Conservation (phyloP, 495 filamentous ascomycete genomes). For the Schizothecium vesticola region DNA sequence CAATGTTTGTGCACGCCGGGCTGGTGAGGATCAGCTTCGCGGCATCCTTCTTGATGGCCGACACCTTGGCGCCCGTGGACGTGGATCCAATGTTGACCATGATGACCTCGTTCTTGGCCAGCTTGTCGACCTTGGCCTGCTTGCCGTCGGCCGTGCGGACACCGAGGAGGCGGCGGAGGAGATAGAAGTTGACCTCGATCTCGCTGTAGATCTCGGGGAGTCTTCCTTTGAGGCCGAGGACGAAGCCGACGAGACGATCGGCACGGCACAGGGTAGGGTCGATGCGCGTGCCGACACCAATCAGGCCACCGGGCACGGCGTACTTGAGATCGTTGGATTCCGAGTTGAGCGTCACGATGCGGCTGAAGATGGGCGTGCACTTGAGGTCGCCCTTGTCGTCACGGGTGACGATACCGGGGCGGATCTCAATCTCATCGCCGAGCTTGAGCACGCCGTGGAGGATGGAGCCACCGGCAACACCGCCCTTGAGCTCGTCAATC, state of each 20-base stretch:
- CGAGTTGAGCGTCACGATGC: constrained; percentile 89
- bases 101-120: constrained; percentile 94
- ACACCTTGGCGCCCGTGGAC: constrained; percentile 90
- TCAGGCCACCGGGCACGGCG: constrained; percentile 92
- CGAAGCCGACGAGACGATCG: constrained; percentile 97
- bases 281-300: constrained; percentile 93
- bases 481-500: constrained; percentile 97
- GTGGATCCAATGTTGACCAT: constrained; percentile 99
- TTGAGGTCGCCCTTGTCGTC: constrained; percentile 90
- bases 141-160: constrained; percentile 98
- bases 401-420: constrained; percentile 90
- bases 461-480: constrained; percentile 96
- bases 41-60: constrained; percentile 93
- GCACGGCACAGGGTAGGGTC: constrained; percentile 97
- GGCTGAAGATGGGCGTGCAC: constrained; percentile 93
- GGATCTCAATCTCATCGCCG: constrained; percentile 96
- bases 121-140: constrained; percentile 97
- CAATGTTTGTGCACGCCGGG: constrained; percentile 87
- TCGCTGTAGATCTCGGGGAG: constrained; percentile 95
- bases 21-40: constrained; percentile 76
- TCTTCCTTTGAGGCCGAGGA: constrained; percentile 85
- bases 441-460: constrained; percentile 92
- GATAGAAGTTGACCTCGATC: constrained; percentile 98
- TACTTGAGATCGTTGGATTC: constrained; percentile 98
- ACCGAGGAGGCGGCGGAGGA: constrained; percentile 87